Percentiles rank a stretch among this genome's conserved stretches.
phyloP scores from a whole-genome alignment of 306 rosid species.

The Corylus avellana region DNA sequence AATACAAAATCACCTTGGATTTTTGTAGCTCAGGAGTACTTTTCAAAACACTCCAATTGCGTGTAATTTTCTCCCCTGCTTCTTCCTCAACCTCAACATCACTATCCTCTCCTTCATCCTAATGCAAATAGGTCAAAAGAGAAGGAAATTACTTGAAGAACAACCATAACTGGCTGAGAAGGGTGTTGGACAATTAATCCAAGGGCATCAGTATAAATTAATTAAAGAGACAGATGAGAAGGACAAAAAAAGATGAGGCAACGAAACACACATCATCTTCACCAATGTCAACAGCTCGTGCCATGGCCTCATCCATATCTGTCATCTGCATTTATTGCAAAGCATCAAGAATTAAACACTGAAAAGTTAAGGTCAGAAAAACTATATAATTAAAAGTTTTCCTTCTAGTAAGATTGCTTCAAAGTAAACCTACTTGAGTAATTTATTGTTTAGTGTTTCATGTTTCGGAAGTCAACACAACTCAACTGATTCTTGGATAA shows the following conservation, averaged over 20 bases:
- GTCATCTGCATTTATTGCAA: slow-evolving; percentile 52
- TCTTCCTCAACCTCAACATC: slow-evolving; percentile 58
- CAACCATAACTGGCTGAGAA: slow-evolving; percentile 21
- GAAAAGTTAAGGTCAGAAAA: slow-evolving; percentile 6
- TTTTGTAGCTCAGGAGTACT: slow-evolving; percentile 66
- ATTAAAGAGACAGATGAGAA: slow-evolving; percentile 14
- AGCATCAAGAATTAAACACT: slow-evolving; percentile 26
- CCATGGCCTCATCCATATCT: slow-evolving; percentile 88
- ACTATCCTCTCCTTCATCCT: slow-evolving; percentile 86
- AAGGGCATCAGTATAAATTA: neutral
- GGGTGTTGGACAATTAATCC: neutral
- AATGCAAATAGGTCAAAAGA: slow-evolving; percentile 19
- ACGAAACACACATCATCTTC: slow-evolving; percentile 78
- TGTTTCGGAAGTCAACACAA: neutral
- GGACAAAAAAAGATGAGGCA: slow-evolving; percentile 10
- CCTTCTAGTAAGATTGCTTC: neutral
- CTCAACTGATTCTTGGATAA: neutral
- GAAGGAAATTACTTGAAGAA: slow-evolving; percentile 10
- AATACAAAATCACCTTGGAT: slow-evolving; percentile 61
- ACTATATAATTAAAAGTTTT: slow-evolving; percentile 9
- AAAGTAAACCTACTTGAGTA: neutral
- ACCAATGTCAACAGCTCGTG: slow-evolving; percentile 89
- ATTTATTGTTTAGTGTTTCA: neutral
- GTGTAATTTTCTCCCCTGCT: slow-evolving; percentile 60
- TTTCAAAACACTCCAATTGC: slow-evolving; percentile 95